Base-by-base conservation (phyloP, 495 filamentous ascomycete genomes). In the Neurospora sp. region DNA sequence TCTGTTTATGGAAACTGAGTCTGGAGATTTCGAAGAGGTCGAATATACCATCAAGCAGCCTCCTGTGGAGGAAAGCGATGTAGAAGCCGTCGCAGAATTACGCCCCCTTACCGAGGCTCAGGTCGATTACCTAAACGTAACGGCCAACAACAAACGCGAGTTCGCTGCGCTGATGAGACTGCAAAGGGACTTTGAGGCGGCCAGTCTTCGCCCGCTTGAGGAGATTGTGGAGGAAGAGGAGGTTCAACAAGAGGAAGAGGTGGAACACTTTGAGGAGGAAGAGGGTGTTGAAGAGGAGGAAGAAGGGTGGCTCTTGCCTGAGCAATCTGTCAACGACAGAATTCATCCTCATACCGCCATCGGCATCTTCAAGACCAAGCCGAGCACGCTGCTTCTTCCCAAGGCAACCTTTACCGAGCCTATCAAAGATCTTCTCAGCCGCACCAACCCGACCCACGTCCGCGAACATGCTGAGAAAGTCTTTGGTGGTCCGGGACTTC, bases 401-500 rank as follows among this genome's bases (percentile, higher is more conserved):
- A 87, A 88, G 75, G 79, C 84, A 20, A 84, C 86, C 3, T 85
- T 97, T 40, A 86, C 92, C 2, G 85, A 90, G 2, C 92, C 93
- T 2, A 90, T 95, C 31, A 84, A 86, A 5, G 75, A 84, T 11
- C 85, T 96, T 10, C 84, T 97, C 4, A 85, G 86, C 1, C 86
- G 91, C 72, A 88, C 88, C 10, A 87, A 90, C 72, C 89, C 88
- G 40, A 91, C 89, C 69, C 96, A 99, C 78, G 83, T 98, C 42
- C 81, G 84, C 20, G 88, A 92, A 72, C 83, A 90, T 7, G 92
- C 93, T 3, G 86, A 90, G 74, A 87, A 85, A 35, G 80, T 86
- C 5, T 93, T 98, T 78, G 95, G 95, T 62, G 94, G 94, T 0
- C 80, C 80, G 8, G 86, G 88, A 0, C 83, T 99, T 31, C 94